Conservation (phyloP, 495 filamentous ascomycete genomes). For the Aspergillus coremiiformis region DNA sequence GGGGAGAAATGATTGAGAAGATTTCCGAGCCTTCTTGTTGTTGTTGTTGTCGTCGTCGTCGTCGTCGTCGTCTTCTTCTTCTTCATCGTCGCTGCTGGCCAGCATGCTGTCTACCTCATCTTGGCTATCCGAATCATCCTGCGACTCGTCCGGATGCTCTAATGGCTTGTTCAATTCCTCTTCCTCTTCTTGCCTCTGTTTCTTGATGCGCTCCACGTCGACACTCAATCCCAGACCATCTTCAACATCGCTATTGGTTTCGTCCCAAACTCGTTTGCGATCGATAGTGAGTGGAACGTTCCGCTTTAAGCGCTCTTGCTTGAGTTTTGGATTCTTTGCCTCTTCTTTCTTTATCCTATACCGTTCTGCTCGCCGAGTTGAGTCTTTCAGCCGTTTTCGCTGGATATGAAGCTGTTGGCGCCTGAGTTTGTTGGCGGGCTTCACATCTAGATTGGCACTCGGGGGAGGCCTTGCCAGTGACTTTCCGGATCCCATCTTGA, state of each 20-base stretch:
- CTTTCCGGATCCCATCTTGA: constrained; percentile 22
- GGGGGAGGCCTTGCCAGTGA: constrained; percentile 21
- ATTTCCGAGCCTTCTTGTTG: constrained; percentile 9
- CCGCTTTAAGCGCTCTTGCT: constrained; percentile 58
- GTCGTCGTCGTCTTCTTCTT: constrained; percentile 40
- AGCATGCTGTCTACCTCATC: constrained; percentile 48
- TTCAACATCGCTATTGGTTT: constrained; percentile 61
- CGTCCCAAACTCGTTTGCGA: constrained; percentile 87
- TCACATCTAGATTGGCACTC: constrained; percentile 18
- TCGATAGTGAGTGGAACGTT: constrained; percentile 85
- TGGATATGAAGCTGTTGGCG: constrained; percentile 68
- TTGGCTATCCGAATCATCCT: constrained; percentile 28
- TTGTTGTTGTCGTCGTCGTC: constrained; percentile 34
- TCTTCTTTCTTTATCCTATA: constrained; percentile 77
- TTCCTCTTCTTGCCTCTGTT: constrained; percentile 59
- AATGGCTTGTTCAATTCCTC: constrained; percentile 40
- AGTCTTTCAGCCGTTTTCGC: constrained; percentile 66
- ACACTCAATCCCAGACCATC: constrained; percentile 63
- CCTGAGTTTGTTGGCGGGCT: constrained; percentile 61
- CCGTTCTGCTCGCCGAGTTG: constrained; percentile 65
- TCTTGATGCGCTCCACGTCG: constrained; percentile 69
- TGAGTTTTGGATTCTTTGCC: constrained; percentile 69
- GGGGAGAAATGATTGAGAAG: constrained; percentile 29
- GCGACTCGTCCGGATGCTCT: constrained; percentile 35
- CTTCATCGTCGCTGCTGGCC: constrained; percentile 33